Conservation (phyloP, 2,329 filamentous ascomycete genomes). For the Sclerotinia minor region DNA sequence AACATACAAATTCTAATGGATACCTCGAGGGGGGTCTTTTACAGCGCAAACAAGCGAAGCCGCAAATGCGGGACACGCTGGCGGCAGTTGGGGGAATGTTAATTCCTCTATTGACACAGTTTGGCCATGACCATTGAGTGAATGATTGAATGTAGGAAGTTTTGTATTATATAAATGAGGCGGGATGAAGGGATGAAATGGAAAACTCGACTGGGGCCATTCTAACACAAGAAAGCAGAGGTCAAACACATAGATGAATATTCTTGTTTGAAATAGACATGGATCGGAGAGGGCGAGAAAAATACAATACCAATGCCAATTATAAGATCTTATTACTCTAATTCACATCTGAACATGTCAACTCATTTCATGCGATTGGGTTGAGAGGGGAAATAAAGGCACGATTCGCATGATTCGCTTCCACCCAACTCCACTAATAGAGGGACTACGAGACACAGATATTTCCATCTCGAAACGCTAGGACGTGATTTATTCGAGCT, state of each 20-base stretch:
- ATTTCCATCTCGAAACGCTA: background rate
- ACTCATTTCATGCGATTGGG: too few relatives aligned
- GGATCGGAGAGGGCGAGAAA: too few relatives aligned
- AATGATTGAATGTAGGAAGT: background rate
- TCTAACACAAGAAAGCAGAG: background rate
- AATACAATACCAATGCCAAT: background rate
- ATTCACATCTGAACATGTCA: too few relatives aligned
- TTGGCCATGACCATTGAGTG: slow-evolving; percentile 67
- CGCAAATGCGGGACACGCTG: slow-evolving; percentile 67
- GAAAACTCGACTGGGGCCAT: background rate
- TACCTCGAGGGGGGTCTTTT: slow-evolving; percentile 51
- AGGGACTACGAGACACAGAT: background rate
- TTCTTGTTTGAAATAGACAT: background rate
- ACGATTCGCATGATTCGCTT: slow-evolving; percentile 7
- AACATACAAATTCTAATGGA: slow-evolving; percentile 51
- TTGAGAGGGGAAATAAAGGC: background rate
- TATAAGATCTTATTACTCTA: too few relatives aligned
- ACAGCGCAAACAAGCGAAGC: slow-evolving; percentile 55
- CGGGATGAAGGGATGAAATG: background rate
- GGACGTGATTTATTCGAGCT: background rate
- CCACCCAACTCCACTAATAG: background rate
- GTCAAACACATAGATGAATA: background rate
- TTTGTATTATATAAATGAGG: slow-evolving; percentile 2
- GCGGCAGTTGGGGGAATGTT: slow-evolving; percentile 76
- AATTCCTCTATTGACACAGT: slow-evolving; percentile 72